These are phyloP conservation scores for Erythrobasidium yunnanense DNA, from an alignment of 768 basidiomycete species.

Conservation along the genomic window DNA sequence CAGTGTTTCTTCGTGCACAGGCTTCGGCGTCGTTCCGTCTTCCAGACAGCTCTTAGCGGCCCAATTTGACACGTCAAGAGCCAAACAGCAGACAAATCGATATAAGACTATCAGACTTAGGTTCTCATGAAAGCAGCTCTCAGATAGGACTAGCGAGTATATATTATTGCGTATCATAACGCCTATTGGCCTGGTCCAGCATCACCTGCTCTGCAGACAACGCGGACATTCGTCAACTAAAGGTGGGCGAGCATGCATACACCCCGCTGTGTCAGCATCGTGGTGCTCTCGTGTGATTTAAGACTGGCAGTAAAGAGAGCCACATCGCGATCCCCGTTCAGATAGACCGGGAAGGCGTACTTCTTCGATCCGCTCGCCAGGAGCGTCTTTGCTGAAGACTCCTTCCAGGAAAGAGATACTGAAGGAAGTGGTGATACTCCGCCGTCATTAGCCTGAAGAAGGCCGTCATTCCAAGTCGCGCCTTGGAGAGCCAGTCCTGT, in stretches of 20 bases:
- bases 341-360: neutral
- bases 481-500: slow-evolving; percentile 20
- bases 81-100: no score
- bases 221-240: no score
- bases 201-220: no score
- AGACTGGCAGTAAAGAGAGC: neutral
- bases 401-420: neutral
- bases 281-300: neutral
- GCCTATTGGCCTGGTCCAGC: no score
- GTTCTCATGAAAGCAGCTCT: no score
- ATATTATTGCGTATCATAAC: no score
- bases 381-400: neutral
- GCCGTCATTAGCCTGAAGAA: neutral
- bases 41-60: no score
- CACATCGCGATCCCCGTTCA: neutral
- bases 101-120: no score
- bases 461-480: neutral
- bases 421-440: neutral
- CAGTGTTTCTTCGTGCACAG: no score
- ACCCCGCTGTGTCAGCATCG: neutral
- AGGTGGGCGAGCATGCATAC: neutral
- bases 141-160: no score
- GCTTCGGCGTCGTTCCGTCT: no score
- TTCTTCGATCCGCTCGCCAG: neutral
- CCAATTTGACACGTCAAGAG: no score